phyloP scores from a whole-genome alignment of 768 basidiomycete genomes.

The Leccinum rimulosum region DNA sequence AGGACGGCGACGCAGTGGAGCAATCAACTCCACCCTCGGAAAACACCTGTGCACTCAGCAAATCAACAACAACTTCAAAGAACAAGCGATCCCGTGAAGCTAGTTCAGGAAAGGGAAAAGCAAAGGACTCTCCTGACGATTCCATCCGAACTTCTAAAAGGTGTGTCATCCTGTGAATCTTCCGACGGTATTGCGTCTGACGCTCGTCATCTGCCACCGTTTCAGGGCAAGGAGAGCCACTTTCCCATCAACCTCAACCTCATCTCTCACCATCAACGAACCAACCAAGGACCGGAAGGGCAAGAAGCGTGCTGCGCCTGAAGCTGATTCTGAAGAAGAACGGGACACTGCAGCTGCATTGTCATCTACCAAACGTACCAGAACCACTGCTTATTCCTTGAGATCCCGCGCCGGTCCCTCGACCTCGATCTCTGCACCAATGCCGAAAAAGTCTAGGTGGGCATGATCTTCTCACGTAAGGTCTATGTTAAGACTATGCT shows the following conservation, averaged over 20 bases:
- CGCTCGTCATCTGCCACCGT: conserved; percentile 32
- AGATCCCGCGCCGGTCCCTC: conserved; percentile 53
- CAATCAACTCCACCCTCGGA: conserved; percentile 39
- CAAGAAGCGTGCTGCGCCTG: conserved; percentile 87
- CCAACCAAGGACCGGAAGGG: conserved; percentile 75
- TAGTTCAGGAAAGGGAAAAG: conserved; percentile 57
- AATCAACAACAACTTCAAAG: conserved; percentile 39
- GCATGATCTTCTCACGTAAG: conserved; percentile 10
- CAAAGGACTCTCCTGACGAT: conserved; percentile 57
- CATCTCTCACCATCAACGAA: conserved; percentile 71
- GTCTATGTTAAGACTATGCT: conserved; percentile 14
- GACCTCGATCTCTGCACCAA: conserved; percentile 45
- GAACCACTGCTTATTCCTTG: conserved; percentile 62
- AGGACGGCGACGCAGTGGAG: conserved; percentile 50
- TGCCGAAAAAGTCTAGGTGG: conserved; percentile 79
- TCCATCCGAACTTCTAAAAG: conserved; percentile 54
- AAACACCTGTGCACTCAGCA: conserved; percentile 41
- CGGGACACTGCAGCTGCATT: conserved; percentile 40
- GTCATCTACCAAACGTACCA: conserved; percentile 61
- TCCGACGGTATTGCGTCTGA: conserved; percentile 23
- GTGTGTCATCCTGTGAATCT: conserved; percentile 44
- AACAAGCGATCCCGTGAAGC: conserved; percentile 52
- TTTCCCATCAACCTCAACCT: conserved; percentile 37
- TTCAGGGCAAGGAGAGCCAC: conserved; percentile 61
- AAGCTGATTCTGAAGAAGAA: conserved; percentile 68